Base-by-base conservation (phyloP, 2,329 filamentous ascomycete species). In the Calonectria hongkongensis region DNA sequence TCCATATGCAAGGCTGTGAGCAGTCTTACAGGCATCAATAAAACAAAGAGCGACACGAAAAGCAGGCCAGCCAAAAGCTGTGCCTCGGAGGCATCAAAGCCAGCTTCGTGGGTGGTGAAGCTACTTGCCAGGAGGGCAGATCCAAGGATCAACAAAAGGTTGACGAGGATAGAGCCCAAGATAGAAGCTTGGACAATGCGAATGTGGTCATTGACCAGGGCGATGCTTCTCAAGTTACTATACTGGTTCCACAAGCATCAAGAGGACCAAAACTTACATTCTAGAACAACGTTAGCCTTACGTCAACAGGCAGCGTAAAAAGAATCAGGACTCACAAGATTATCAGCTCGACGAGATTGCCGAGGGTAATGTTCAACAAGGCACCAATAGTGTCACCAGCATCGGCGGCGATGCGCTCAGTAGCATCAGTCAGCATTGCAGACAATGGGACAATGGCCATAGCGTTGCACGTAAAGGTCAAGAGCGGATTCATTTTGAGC, bases 151-250 rank as follows among this genome's bases (percentile, higher is more conserved):
- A 95, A 87, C 4, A 95, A 86, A 58, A 95, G 82, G 78, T 95
- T 95, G 68, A 94, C 92, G n/a, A 95, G 85, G 69, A 95, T 94
- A 1, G 93, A 95, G 25, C 94, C 94, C 18, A 95, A 86, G 48
- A 95, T 86, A 0, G 94, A 94, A 8, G 94, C 93, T 81, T 95
- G 93, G 21, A 95, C 94, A 72, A 95, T 93, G 33, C 90, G 88
- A 62, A 95, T 93, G 80, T 95, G 92, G 80, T 94, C 87, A 82
- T 87, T 86, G 56, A 82, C 81, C 41, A 87, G 78, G 0, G 86
- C 85, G 63, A 86, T 92, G 75, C 91, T 92, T 79, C 2, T 4
- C 9, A 2, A 43, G 73, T 82, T 50, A 82, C 70, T 62, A 28
- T 67, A 60, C 15, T 18, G 8, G 56, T 72, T 33, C 56, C 10